These are phyloP conservation scores for Centaurea solstitialis DNA, from an alignment of 129 eudicot genomes.

Conservation along the genomic window DNA sequence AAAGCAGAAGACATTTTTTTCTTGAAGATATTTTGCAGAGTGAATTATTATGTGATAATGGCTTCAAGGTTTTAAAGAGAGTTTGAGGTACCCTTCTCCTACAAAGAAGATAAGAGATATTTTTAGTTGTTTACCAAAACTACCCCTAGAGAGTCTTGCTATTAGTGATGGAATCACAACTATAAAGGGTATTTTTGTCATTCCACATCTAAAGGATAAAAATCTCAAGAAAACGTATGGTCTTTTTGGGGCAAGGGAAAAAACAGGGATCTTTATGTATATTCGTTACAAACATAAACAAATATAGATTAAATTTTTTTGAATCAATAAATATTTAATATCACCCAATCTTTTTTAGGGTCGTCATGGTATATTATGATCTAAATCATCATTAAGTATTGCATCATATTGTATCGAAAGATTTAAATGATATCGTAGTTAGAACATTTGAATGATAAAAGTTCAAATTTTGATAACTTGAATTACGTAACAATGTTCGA, in stretches of 20 bases:
- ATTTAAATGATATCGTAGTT: too few relatives aligned
- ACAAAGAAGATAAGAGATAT: conserved; percentile 34
- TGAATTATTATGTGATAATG: conserved; percentile 5
- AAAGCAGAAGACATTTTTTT: conserved; percentile 43
- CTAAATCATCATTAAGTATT: not conserved
- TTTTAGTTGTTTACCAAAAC: conserved; percentile 4
- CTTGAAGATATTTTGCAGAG: conserved; percentile 14
- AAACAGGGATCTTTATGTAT: not conserved
- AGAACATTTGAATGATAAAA: too few relatives aligned
- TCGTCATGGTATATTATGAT: not conserved
- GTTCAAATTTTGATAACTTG: not conserved
- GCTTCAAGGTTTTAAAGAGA: conserved; percentile 24
- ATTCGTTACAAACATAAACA: not conserved
- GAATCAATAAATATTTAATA: too few relatives aligned
- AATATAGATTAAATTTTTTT: too few relatives aligned
- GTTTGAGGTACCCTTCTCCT: conserved; percentile 22
- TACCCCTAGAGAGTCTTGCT: conserved; percentile 20
- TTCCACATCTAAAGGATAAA: not conserved
- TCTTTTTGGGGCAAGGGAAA: not conserved
- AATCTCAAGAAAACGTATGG: not conserved
- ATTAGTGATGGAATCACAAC: not conserved
- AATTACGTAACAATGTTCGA: not conserved
- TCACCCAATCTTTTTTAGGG: not conserved
- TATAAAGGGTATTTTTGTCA: not conserved
- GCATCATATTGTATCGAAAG: too few relatives aligned